Base-by-base conservation (phyloP, 805 yeast species). In the Schizosaccharomyces osmophilus region DNA sequence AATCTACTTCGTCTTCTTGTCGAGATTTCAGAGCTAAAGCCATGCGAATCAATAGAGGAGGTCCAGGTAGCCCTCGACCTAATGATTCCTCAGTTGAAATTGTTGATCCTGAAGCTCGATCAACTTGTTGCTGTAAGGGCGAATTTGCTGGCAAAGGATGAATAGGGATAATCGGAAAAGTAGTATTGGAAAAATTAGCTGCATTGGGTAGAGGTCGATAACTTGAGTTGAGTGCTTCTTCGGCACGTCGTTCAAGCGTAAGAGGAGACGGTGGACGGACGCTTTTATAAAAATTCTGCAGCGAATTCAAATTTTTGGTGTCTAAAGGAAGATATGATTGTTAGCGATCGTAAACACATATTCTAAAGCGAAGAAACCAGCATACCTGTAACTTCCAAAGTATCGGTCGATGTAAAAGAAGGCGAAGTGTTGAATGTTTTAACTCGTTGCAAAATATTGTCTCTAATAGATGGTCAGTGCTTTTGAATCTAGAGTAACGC, bases 11-110 rank as follows among this genome's bases (percentile, higher is more conserved):
- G 41, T 78, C 76, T 19, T 75, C 79, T 29, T 87, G 71, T 1
- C 82, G 84, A 22, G 84, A 78, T 63, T 77, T 75, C 63, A 87
- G 76, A 3, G 93, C 81, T 81, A 87, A 77, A 65, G 77, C 77
- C 67, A 87, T 80, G 64, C 95, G 77, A 13, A 78, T 77, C 64
- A 83, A 13, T 29, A 51, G n/a, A 24, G 57, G 57, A 24, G 57
- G 57, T 5, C 57, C 57, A 13, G 57, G 57, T 17, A 51, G 15
- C 17, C 57, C 57, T 9, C 4, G 19, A 24, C 57, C 57, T 29
- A 51, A 51, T 17, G 31, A 19, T 36, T 36, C 41, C 17, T 36
- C 41, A 9, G 8, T 9, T 24, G 51, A 8, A 29, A 11, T 22
- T 11, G 57, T 24, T 17, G n/a, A 2, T 19, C 19, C 36, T 29